Base-by-base conservation (phyloP, 176 grass and related monocot genomes). In the Oryza coarctata region DNA sequence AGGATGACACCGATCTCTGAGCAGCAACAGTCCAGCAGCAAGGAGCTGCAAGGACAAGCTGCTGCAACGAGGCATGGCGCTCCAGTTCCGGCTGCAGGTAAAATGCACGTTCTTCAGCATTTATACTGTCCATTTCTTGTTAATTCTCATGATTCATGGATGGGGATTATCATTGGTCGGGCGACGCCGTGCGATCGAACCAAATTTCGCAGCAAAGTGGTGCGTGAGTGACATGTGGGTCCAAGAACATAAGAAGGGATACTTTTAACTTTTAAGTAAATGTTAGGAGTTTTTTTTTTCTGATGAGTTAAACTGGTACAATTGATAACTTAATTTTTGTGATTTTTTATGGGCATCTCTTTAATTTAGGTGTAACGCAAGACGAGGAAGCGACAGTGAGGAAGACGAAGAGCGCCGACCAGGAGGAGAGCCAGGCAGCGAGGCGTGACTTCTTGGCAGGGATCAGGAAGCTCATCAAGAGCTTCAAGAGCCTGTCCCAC, bases 391-490 rank as follows among this genome's bases (percentile, higher is more conserved):
- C 31, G 7, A 29, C 18, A 1, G 22, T 18, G 1, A 79, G 1
- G 3, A 82, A 87, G 40, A 60, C 12, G 52, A 77, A 23, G 44
- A 82, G 64, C 6, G 0, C 25, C 0, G 33, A 85, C 2, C 77
- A 76, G 3, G 75, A 83, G 63, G 18, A 35, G 20, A 41, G 40
- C 10, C 71, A 70, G 35, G 75, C 50, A 3, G 77, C 73, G 2
- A 88, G 28, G 61, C 74, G 62, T 17, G 85, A 94, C 76, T 70
- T 91, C 27, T 79, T 94, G 7, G 69, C 87, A 1, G 89, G 89
- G 73, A 88, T 97, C 43, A 84, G 84, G 67, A 97, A 87, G 75
- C 82, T 94, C 38, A 88, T 97, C 68, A 95, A 86, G 85, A 87
- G 93, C 67, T 90, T 92, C 82, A 97, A 88, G 74, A 90, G 63